Conservation (phyloP, 495 filamentous ascomycete genomes). For the Daldinia concentrica region DNA sequence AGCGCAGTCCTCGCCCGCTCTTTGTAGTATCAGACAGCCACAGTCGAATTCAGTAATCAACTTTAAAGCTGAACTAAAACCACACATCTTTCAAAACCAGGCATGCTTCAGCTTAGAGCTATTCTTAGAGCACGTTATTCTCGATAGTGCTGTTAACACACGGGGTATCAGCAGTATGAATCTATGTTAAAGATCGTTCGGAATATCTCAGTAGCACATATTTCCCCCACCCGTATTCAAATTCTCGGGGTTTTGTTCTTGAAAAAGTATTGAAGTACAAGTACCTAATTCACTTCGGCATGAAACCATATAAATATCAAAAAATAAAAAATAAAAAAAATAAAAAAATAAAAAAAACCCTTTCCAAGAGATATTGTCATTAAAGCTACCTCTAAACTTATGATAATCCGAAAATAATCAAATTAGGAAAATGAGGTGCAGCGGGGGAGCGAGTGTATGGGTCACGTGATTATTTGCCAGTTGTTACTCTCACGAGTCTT, state of each 20-base stretch:
- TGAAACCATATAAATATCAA: too few species aligned
- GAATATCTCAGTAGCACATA: neutral
- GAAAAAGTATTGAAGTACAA: too few species aligned
- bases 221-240: too few species aligned
- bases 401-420: neutral
- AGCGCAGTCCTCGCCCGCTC: neutral
- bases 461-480: neutral
- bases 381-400: too few species aligned
- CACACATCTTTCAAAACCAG: neutral
- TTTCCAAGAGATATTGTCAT: too few species aligned
- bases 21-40: neutral
- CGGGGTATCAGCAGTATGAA: slow-evolving; percentile 2
- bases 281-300: too few species aligned
- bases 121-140: neutral
- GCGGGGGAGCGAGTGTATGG: neutral
- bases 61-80: neutral
- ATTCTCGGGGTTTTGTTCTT: too few species aligned
- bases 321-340: too few species aligned
- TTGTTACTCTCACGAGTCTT: neutral
- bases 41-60: neutral
- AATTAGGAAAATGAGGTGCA: neutral
- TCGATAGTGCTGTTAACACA: neutral
- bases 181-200: neutral
- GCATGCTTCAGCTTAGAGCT: neutral
- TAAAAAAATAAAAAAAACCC: too few species aligned